These are phyloP conservation scores for Bipolaris oryzae DNA, from an alignment of 2,329 filamentous ascomycete species.

Conservation along the genomic window DNA sequence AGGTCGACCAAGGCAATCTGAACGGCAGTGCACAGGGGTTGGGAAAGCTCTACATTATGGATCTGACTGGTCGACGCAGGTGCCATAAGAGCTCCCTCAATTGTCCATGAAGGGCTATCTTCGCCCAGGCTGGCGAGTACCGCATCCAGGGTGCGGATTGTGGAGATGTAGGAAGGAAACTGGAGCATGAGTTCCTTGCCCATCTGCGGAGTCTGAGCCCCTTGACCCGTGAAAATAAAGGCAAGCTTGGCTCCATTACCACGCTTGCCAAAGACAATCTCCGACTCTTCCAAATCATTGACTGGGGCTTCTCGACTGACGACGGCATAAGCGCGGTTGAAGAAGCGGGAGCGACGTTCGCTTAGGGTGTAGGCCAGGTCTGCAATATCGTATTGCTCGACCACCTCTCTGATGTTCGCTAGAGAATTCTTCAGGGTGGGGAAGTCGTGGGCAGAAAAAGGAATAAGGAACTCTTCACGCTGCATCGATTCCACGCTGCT, in stretches of 20 bases:
- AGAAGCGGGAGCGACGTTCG: background rate
- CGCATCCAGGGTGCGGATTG: background rate
- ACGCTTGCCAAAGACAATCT: background rate
- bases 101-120: background rate
- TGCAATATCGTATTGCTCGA: background rate
- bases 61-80: background rate
- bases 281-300: background rate
- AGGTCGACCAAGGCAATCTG: slow-evolving; percentile 32
- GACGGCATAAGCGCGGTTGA: background rate
- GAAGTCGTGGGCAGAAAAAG: background rate
- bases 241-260: background rate
- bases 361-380: background rate
- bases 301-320: background rate
- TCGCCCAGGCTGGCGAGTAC: background rate
- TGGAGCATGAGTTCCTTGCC: background rate
- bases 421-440: background rate
- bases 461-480: background rate
- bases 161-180: background rate
- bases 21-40: background rate
- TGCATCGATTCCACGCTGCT: background rate
- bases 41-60: background rate
- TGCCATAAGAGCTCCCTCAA: background rate
- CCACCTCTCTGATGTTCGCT: background rate
- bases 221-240: background rate
- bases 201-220: background rate